phyloP scores from a whole-genome alignment of 352 stramenopile genomes.

The Phytopythium mirpurense region DNA sequence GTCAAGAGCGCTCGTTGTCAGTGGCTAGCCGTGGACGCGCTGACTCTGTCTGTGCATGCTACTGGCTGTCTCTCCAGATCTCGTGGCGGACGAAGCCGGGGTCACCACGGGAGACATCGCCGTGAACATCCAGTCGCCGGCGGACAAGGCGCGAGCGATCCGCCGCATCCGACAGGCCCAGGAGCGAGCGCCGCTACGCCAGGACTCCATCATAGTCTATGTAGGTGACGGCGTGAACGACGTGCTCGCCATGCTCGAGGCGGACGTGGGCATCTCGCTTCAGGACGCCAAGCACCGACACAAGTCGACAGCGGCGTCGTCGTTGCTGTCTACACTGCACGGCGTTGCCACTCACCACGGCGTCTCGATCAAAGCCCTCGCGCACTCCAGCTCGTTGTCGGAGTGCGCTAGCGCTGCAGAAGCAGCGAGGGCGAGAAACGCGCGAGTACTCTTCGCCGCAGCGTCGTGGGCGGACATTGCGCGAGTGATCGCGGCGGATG shows the following conservation, averaged over 20 bases:
- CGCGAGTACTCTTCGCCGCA: constrained; percentile 24
- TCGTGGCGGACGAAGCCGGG: constrained; percentile 30
- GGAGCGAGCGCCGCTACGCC: neutral
- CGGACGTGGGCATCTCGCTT: constrained; percentile 55
- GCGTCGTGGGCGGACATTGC: constrained; percentile 20
- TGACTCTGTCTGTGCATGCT: constrained; percentile 1
- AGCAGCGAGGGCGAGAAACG: neutral
- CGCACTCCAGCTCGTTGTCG: constrained; percentile 6
- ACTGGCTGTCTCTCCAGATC: constrained; percentile 22
- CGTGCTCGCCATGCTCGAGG: constrained; percentile 50
- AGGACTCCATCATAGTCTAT: constrained; percentile 28
- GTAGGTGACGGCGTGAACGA: constrained; percentile 70
- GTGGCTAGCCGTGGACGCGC: neutral
- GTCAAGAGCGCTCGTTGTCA: constrained; percentile 1
- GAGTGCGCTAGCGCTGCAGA: constrained; percentile 10
- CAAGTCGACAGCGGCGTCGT: neutral
- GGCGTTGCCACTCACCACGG: constrained; percentile 27
- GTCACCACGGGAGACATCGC: constrained; percentile 50
- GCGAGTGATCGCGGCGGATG: too few relatives aligned
- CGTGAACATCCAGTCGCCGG: constrained; percentile 44
- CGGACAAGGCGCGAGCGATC: constrained; percentile 46
- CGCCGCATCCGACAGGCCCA: constrained; percentile 8
- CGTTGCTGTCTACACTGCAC: constrained; percentile 8
- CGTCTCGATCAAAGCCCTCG: constrained; percentile 24
- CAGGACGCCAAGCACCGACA: neutral